Conservation (phyloP, 2,329 filamentous ascomycete species). For the Botrytis byssoidea region DNA sequence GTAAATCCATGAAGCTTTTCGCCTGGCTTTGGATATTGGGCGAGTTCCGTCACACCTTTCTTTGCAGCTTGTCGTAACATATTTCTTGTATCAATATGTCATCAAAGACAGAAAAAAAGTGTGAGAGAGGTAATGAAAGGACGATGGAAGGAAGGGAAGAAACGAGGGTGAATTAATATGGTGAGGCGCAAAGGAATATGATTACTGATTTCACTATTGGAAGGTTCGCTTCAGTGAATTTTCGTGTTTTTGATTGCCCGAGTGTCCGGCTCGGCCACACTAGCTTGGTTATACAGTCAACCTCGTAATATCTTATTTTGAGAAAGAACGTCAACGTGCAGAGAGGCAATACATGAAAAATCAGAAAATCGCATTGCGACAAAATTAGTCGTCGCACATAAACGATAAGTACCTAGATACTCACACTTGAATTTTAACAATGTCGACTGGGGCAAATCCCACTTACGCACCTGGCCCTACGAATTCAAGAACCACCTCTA, state of each 20-base stretch:
- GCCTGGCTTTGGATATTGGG: constrained; percentile 73
- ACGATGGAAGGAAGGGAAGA: background rate
- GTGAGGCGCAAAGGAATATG: constrained; percentile 8
- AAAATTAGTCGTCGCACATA: constrained; percentile 12
- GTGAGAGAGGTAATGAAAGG: background rate
- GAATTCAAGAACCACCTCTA: constrained; percentile 35
- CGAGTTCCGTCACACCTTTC: constrained; percentile 71
- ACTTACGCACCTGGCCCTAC: constrained; percentile 42
- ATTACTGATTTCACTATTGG: constrained; percentile 5
- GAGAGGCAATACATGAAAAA: constrained; percentile 18
- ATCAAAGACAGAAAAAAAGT: constrained; percentile 1
- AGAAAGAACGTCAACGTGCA: constrained; percentile 19
- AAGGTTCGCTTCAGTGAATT: constrained; percentile 21
- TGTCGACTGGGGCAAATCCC: constrained; percentile 40
- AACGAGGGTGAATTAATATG: background rate
- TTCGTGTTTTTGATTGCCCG: constrained; percentile 20
- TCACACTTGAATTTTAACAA: constrained; percentile 20
- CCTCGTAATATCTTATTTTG: constrained; percentile 22
- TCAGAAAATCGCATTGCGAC: constrained; percentile 15
- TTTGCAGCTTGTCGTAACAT: constrained; percentile 51
- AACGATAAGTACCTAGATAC: constrained; percentile 20
- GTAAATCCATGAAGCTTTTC: constrained; percentile 93
- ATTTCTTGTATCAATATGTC: constrained; percentile 17
- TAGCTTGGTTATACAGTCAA: constrained; percentile 20
- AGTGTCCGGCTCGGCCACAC: constrained; percentile 17